Evolutionary conservation across 352 stramenopile genomes (phyloP).

Genomic region (Phytophthora syringae): DNA sequence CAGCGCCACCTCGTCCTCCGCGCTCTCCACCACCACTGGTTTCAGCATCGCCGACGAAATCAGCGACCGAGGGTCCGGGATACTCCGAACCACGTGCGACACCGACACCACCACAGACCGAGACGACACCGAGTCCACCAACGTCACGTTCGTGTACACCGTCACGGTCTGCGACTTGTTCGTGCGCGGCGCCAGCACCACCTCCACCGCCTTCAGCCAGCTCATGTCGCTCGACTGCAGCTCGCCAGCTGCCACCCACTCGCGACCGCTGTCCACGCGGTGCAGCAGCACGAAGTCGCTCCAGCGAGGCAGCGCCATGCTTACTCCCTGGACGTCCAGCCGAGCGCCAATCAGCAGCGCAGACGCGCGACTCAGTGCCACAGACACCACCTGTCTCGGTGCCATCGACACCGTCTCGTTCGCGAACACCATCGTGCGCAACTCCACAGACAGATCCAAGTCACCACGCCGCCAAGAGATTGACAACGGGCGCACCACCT

Average conservation of each 20-base stretch:
- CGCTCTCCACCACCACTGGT: no score
- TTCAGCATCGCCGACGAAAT: no score
- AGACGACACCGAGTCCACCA: no score
- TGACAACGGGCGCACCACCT: constrained; percentile 11
- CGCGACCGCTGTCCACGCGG: not conserved
- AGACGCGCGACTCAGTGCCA: not conserved
- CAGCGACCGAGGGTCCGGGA: no score
- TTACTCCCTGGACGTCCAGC: not conserved
- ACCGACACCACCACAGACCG: no score
- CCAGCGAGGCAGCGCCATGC: not conserved
- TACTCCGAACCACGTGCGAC: no score
- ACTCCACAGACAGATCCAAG: not conserved
- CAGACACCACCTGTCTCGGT: not conserved
- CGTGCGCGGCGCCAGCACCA: constrained; percentile 33
- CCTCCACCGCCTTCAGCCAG: constrained; percentile 25
- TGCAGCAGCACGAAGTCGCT: not conserved
- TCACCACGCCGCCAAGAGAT: constrained; percentile 5
- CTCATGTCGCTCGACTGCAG: constrained; percentile 19
- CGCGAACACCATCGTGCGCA: not conserved
- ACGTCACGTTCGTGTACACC: no score
- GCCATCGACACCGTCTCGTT: not conserved
- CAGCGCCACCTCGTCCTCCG: not conserved
- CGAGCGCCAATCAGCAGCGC: not conserved
- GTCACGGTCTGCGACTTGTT: constrained; percentile 26
- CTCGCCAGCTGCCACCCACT: constrained; percentile 8